Conservation (phyloP, 805 yeast species). For the Spathaspora girioi region DNA sequence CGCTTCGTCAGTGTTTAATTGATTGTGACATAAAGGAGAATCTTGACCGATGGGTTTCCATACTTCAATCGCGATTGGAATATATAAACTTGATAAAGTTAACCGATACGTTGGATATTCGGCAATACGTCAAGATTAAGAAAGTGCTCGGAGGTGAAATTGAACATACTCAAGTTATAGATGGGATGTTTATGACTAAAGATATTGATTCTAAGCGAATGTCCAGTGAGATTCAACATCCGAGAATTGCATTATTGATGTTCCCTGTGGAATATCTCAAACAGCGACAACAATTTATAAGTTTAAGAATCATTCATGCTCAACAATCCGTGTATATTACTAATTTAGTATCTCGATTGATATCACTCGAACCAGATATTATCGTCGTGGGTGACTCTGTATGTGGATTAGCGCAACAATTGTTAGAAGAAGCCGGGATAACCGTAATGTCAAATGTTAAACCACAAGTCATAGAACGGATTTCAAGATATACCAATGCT, state of each 20-base stretch:
- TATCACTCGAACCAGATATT: slow-evolving; percentile 73
- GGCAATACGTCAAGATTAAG: slow-evolving; percentile 87
- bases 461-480: slow-evolving; percentile 73
- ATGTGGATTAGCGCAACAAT: slow-evolving; percentile 74
- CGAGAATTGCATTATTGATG: slow-evolving; percentile 76
- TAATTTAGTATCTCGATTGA: slow-evolving; percentile 74
- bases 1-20: slow-evolving; percentile 56
- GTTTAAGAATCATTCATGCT: slow-evolving; percentile 76
- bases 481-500: slow-evolving; percentile 75
- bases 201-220: slow-evolving; percentile 75
- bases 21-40: slow-evolving; percentile 53
- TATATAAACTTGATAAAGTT: slow-evolving; percentile 57
- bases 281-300: slow-evolving; percentile 73
- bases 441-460: slow-evolving; percentile 81
- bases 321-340: slow-evolving; percentile 85
- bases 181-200: slow-evolving; percentile 84
- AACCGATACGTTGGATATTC: slow-evolving; percentile 76
- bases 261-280: slow-evolving; percentile 86
- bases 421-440: slow-evolving; percentile 70
- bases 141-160: slow-evolving; percentile 74
- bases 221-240: slow-evolving; percentile 61
- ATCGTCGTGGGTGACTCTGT: slow-evolving; percentile 76
- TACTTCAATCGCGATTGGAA: slow-evolving; percentile 48
- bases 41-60: slow-evolving; percentile 55
- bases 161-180: slow-evolving; percentile 55